phyloP scores from a whole-genome alignment of 805 yeast genomes.

The Yarrowia bubula region DNA sequence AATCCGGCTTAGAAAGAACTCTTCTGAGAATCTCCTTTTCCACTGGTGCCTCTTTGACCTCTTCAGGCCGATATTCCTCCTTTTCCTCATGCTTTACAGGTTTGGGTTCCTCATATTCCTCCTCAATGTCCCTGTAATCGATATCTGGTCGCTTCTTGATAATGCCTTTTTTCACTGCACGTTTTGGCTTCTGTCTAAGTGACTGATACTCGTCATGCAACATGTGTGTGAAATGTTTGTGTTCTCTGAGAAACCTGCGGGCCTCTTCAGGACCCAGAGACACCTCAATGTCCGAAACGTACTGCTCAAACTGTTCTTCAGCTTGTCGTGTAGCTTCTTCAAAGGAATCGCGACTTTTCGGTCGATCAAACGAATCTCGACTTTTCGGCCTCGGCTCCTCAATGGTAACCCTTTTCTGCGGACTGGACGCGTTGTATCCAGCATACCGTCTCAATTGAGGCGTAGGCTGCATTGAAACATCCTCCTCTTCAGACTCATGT shows the following conservation, averaged over 20 bases:
- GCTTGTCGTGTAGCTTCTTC: not conserved
- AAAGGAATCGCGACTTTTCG: not conserved
- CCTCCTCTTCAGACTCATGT: not conserved
- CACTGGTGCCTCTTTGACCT: not conserved
- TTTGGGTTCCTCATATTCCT: not conserved
- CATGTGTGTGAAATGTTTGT: not conserved
- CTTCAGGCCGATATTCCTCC: not conserved
- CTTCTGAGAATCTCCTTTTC: not conserved
- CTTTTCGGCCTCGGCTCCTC: not conserved
- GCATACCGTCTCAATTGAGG: slow-evolving; percentile 10
- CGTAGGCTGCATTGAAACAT: not conserved
- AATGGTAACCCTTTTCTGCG: slow-evolving; percentile 3
- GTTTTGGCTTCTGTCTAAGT: not conserved
- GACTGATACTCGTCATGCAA: slow-evolving; percentile 3
- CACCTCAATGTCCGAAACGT: not conserved
- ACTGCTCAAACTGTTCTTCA: slow-evolving; percentile 4
- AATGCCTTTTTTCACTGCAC: not conserved
- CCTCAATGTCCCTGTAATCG: not conserved
- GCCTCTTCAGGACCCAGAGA: not conserved
- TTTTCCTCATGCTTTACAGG: not conserved
- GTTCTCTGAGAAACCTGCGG: not conserved
- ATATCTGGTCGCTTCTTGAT: not conserved
- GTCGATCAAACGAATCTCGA: not conserved
- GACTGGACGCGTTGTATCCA: slow-evolving; percentile 3
- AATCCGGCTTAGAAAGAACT: not conserved